These are phyloP conservation scores for Apiotrichum porosum DNA, from an alignment of 1,284 basidiomycete species.

Conservation along the genomic window DNA sequence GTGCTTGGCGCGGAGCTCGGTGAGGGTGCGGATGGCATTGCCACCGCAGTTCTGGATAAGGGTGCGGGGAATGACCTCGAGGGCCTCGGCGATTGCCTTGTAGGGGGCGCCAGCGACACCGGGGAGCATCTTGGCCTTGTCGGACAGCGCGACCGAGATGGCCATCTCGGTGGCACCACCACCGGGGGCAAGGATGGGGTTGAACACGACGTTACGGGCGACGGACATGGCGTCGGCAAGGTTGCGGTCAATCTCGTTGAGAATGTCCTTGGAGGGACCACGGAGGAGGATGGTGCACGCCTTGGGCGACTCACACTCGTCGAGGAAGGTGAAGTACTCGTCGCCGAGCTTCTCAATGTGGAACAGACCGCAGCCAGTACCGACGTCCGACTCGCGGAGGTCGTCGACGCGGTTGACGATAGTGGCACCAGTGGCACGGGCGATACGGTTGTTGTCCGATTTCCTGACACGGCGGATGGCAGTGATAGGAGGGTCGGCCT, in stretches of 20 bases:
- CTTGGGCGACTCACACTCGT: constrained; percentile 86
- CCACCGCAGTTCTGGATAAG: constrained; percentile 94
- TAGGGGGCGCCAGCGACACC: constrained; percentile 89
- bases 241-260: constrained; percentile 97
- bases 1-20: constrained; percentile 85
- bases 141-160: constrained; percentile 81
- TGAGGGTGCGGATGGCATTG: constrained; percentile 87
- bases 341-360: constrained; percentile 96
- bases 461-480: constrained; percentile 93
- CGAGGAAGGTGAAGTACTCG: constrained; percentile 98
- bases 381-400: constrained; percentile 83
- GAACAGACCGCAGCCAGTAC: constrained; percentile 90
- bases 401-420: constrained; percentile 98
- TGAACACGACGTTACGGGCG: constrained; percentile 94
- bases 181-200: constrained; percentile 84
- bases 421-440: constrained; percentile 88
- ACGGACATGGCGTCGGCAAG: constrained; percentile 97
- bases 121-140: constrained; percentile 70
- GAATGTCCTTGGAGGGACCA: constrained; percentile 94
- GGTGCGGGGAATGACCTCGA: constrained; percentile 96
- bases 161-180: constrained; percentile 99
- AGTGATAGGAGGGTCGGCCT: constrained; percentile 69
- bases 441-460: constrained; percentile 98
- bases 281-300: constrained; percentile 98
- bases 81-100: constrained; percentile 86